Evolutionary conservation across 177 flowering plant genomes (phyloP).

Genomic region (Vitis hybrid): DNA sequence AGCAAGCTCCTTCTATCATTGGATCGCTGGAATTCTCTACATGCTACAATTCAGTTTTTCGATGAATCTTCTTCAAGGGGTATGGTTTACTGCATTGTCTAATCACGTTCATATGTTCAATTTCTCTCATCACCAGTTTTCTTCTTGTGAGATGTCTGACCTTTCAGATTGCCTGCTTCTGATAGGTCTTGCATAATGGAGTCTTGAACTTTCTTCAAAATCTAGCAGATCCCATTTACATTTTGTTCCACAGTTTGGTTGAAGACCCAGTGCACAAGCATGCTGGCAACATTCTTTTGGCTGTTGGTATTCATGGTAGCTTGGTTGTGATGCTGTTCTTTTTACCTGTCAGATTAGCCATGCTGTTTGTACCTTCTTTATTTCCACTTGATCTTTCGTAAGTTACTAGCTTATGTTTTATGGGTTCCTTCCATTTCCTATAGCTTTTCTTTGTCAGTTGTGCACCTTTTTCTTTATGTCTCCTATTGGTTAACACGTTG

Average conservation of each 20-base stretch:
- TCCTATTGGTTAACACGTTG: no score
- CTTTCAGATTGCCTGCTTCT: not conserved
- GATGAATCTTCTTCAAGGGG: slow-evolving; percentile 2
- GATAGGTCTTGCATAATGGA: slow-evolving; percentile 3
- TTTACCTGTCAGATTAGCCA: slow-evolving; percentile 5
- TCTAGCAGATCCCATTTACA: not conserved
- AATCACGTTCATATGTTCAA: no score
- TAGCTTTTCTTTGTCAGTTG: no score
- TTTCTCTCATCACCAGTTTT: no score
- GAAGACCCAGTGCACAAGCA: slow-evolving; percentile 7
- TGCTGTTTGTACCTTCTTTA: slow-evolving; percentile 1
- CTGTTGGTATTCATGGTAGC: slow-evolving; percentile 7
- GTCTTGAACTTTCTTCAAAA: not conserved
- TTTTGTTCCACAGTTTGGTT: not conserved
- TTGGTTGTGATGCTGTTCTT: slow-evolving; percentile 9
- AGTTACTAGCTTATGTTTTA: not conserved
- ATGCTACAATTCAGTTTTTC: not conserved
- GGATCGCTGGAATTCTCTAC: slow-evolving; percentile 4
- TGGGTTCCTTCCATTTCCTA: no score
- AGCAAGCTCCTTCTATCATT: not conserved
- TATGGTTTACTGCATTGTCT: not conserved
- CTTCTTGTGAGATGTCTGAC: no score
- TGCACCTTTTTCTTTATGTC: not conserved
- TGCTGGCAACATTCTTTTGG: not conserved
- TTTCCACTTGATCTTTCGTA: slow-evolving; percentile 8